These are phyloP conservation scores for Babesia bovis DNA, from an alignment of 169 alveolate species.

Conservation along the genomic window DNA sequence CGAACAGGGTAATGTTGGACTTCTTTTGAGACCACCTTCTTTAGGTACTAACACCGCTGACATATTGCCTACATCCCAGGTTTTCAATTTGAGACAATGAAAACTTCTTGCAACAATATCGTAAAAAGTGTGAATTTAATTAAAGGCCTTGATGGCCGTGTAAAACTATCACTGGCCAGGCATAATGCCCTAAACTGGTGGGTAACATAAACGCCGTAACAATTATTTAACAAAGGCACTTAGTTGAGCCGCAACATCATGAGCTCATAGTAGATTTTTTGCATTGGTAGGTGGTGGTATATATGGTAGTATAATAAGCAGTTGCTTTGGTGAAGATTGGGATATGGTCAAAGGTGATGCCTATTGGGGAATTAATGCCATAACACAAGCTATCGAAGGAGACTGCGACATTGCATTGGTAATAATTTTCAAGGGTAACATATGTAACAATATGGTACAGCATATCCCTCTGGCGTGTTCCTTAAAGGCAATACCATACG, in stretches of 20 bases:
- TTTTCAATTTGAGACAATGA: conserved; percentile 59
- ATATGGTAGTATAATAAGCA: neutral
- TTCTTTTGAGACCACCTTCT: neutral
- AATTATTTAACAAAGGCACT: neutral
- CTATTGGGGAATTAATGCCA: conserved; percentile 42
- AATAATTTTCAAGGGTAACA: conserved; percentile 41
- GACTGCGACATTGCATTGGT: conserved; percentile 15
- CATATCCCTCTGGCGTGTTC: conserved; percentile 19
- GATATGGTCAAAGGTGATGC: neutral
- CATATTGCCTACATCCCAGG: conserved; percentile 37
- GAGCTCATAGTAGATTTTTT: neutral
- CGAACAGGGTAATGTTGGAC: conserved; percentile 24
- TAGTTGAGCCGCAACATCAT: neutral
- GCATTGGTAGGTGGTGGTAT: neutral
- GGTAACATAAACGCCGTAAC: neutral
- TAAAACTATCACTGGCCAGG: conserved; percentile 4
- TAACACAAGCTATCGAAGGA: conserved; percentile 37
- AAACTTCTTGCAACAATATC: neutral
- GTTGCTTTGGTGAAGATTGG: neutral
- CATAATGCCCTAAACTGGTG: neutral
- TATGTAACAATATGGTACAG: conserved; percentile 15
- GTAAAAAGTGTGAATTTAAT: neutral
- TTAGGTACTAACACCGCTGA: conserved; percentile 46
- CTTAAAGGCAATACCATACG: conserved; percentile 14
- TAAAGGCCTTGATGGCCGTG: neutral